A percentile compares a stretch with the other conserved stretches of the same genome.
phyloP scores from a whole-genome alignment of 1,139 yeast genomes.

The Arxiozyma slooffiae region DNA sequence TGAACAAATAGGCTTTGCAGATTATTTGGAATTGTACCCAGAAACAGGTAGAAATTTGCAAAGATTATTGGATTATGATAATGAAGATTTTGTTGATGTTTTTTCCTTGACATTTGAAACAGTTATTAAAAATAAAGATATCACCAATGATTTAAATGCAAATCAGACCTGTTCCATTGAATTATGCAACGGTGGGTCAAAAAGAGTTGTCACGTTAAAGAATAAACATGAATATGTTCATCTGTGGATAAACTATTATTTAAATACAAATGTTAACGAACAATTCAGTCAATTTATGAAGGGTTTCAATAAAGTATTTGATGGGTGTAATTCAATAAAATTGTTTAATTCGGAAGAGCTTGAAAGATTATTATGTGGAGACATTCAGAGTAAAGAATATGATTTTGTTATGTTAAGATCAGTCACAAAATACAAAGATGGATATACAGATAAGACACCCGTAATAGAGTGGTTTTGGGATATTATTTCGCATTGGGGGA shows the following conservation, averaged over 20 bases:
- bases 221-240: constrained; percentile 56
- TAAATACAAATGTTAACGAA: constrained; percentile 44
- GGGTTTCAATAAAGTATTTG: constrained; percentile 62
- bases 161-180: constrained; percentile 32
- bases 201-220: constrained; percentile 41
- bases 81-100: constrained; percentile 37
- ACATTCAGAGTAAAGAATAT: constrained; percentile 43
- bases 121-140: constrained; percentile 32
- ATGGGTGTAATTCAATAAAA: constrained; percentile 71
- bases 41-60: constrained; percentile 49
- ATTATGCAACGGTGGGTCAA: constrained; percentile 49
- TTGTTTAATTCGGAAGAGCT: constrained; percentile 75
- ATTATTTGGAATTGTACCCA: constrained; percentile 61
- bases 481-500: constrained; percentile 41
- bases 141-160: too few species aligned
- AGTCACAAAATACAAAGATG: constrained; percentile 64
- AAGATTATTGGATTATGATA: constrained; percentile 42
- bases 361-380: constrained; percentile 70
- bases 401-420: constrained; percentile 61
- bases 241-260: constrained; percentile 49
- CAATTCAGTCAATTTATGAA: constrained; percentile 50
- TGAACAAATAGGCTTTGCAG: constrained; percentile 47
- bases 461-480: constrained; percentile 82
- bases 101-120: constrained; percentile 45
- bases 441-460: constrained; percentile 34